phyloP scores from a whole-genome alignment of 768 basidiomycete species.

The Tephrocybe sp. region DNA sequence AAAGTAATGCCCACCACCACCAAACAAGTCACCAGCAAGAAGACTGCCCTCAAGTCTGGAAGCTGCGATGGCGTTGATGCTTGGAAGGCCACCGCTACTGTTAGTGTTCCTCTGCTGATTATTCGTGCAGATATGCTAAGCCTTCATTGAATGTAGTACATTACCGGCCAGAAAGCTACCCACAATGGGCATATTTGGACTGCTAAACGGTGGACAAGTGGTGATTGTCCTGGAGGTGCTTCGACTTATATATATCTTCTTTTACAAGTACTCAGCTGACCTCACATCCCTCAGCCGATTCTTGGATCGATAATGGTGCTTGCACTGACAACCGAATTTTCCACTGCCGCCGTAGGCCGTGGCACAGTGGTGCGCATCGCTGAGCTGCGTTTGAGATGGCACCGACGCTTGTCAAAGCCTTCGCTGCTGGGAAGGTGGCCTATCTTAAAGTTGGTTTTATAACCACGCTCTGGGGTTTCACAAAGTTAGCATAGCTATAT shows the following conservation, averaged over 20 bases:
- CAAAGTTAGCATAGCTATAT: too few species aligned
- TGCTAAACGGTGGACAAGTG: slow-evolving; percentile 45
- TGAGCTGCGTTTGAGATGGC: too few species aligned
- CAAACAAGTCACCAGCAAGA: too few species aligned
- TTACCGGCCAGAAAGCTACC: slow-evolving; percentile 37
- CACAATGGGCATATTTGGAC: slow-evolving; percentile 49
- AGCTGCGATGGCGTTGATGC: slow-evolving; percentile 42
- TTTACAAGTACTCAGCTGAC: neutral
- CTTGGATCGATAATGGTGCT: slow-evolving; percentile 33
- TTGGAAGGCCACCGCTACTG: slow-evolving; percentile 39
- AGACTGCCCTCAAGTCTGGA: slow-evolving; percentile 16
- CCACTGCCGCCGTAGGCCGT: too few species aligned
- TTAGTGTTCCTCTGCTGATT: slow-evolving; percentile 21
- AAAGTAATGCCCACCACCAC: too few species aligned
- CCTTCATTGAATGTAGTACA: slow-evolving; percentile 32
- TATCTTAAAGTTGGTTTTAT: too few species aligned
- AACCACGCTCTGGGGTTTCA: too few species aligned
- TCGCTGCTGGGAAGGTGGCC: too few species aligned
- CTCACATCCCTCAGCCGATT: too few species aligned
- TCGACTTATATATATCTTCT: neutral
- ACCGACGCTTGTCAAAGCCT: too few species aligned
- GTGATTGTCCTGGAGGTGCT: slow-evolving; percentile 32
- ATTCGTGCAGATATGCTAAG: neutral
- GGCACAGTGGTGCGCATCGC: too few species aligned
- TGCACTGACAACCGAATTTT: too few species aligned